Conservation (phyloP, 225 moss, liverwort and hornwort genomes). For the Thuidium tamariscinum region DNA sequence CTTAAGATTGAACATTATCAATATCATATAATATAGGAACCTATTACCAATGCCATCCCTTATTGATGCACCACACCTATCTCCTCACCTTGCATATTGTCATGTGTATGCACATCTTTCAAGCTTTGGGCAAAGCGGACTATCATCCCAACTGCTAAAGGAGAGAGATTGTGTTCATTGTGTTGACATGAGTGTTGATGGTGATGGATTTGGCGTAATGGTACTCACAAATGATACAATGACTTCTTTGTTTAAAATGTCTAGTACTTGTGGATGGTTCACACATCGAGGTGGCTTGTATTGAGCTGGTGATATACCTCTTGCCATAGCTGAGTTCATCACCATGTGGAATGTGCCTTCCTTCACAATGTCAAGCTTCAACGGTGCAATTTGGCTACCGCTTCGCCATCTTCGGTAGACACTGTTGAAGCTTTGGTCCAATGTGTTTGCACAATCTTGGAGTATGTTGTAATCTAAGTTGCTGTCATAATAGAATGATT, state of each 20-base stretch:
- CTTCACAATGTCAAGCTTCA: conserved; percentile 14
- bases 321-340: not conserved
- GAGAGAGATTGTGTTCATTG: not conserved
- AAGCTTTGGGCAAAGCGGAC: not conserved
- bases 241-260: conserved; percentile 1
- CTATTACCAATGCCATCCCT: no score
- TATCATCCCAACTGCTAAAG: not conserved
- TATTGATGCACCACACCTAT: not conserved
- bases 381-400: conserved; percentile 11
- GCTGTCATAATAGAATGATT: not conserved
- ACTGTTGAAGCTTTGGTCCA: conserved; percentile 18
- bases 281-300: conserved; percentile 40
- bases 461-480: conserved; percentile 9
- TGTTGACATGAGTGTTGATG: not conserved
- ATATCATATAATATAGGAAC: no score
- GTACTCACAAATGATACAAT: not conserved
- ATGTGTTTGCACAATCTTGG: conserved; percentile 24
- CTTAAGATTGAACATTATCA: rapidly evolving
- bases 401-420: conserved; percentile 12
- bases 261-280: not conserved
- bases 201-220: not conserved
- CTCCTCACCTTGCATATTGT: not conserved
- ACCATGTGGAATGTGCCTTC: conserved; percentile 21
- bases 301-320: conserved; percentile 7
- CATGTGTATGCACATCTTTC: not conserved